These are phyloP conservation scores for Physcomitrellopsis africana DNA, from an alignment of 225 moss, liverwort and hornwort genomes.

Conservation along the genomic window DNA sequence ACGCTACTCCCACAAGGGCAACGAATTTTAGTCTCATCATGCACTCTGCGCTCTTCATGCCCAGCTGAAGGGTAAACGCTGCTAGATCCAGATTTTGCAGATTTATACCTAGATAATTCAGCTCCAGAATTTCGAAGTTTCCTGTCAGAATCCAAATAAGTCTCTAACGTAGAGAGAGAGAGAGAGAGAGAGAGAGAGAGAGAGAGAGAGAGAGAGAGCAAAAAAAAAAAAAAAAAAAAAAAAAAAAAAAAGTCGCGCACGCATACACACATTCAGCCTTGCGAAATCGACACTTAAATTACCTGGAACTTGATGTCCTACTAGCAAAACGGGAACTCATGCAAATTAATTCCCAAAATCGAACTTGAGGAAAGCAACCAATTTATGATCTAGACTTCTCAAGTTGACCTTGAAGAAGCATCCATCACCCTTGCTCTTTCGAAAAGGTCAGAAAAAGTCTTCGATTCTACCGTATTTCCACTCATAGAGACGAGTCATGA, in stretches of 20 bases:
- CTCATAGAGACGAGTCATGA: not conserved
- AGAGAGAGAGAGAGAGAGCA: not conserved
- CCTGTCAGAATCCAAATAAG: constrained; percentile 48
- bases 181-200: not conserved
- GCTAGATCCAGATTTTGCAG: no score
- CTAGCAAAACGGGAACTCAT: constrained; percentile 1
- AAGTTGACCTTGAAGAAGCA: not conserved
- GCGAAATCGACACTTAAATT: not conserved
- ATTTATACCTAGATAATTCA: no score
- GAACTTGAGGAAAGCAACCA: not conserved
- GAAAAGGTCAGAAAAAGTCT: not conserved
- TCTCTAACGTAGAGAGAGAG: constrained; percentile 21
- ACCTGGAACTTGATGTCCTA: not conserved
- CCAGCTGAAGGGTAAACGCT: constrained; percentile 26
- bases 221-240: no score
- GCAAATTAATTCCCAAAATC: constrained; percentile 2
- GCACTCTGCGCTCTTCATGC: constrained; percentile 64
- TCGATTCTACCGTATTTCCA: not conserved
- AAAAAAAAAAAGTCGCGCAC: not conserved
- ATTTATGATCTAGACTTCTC: not conserved
- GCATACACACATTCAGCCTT: constrained; percentile 5
- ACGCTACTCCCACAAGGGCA: constrained; percentile 88
- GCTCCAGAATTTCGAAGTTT: constrained; percentile 38
- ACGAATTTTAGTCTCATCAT: constrained; percentile 78
- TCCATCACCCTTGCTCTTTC: constrained; percentile 2